Evolutionary conservation across 257 asterid genomes (phyloP), one percentile per base, ranked within the genome.

Genomic region (Cordia subcordata): DNA sequence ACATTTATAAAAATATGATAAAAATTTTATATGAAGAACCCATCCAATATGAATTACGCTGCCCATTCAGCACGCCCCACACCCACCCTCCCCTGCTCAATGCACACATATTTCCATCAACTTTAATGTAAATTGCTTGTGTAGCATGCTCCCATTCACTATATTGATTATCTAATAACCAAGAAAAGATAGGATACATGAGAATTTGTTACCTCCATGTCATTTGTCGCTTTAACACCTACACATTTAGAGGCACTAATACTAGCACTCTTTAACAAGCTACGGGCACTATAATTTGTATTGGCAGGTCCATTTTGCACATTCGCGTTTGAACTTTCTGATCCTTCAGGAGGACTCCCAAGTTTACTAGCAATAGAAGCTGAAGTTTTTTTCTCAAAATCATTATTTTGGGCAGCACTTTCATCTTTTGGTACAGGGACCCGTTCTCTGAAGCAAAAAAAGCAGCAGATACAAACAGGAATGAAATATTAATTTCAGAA

Each of bases 231-330:
- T 79, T 85, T 80, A 53, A 83, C 89, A 23, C 71, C 96, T 6
- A 90, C 61, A 38, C 98, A 90, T 74, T 85, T 85, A 16, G 98
- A 90, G 53, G 79, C 98, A 57, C 98, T 90, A 58, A 87, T 90
- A 58, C 95, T 90, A 62, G 95, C 93, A 61, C 98, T 90, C 84
- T 92, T 92, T 72, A 88, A 80, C 85, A 92, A 79, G 84, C 96
- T 81, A 47, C 94, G 95, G 53, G 86, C 89, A 60, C 84, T 82
- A 58, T 68, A 75, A 75, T 78, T 77, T 57, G 80, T 69, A 60
- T 75, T 74, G 51, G 55, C 72, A 56, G 72, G 72, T 55, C 79
- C 85, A 67, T 66, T 73, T 66, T 72, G 71, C 39, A 61, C 49
- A 65, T 15, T 64, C 35, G 67, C 78, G 39, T 74, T 75, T 4